Evolutionary conservation across 352 stramenopile genomes (phyloP), one percentile per base, ranked within the genome.

Genomic region (Phytopythium ostracodes): DNA sequence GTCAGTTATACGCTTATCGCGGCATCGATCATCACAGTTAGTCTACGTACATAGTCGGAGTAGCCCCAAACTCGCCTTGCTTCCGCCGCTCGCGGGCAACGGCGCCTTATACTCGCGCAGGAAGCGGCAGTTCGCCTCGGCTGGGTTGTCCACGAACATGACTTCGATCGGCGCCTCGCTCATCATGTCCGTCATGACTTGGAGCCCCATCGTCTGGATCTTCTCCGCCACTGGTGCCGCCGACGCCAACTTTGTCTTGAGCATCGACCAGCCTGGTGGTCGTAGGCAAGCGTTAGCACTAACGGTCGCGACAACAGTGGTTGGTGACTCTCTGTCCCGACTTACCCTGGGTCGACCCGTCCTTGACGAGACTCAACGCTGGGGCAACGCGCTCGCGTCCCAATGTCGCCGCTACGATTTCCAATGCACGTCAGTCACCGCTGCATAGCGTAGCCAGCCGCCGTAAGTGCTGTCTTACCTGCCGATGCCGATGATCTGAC

Each of bases 231-330:
- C 83, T 14, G 82, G 82, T 27, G 80, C 81, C 4, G 83, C 82
- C 1, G 81, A 77, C 10, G 84, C 80, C 42, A 93, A 47, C 56
- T 87, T 91, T 20, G 73, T 91, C 72, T 91, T 91, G 38, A 93
- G 51, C 44, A 91, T 87, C 31, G 80, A 91, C 81, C 82, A 93
- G 4, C 84, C 71, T 73, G 40, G 15, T 5, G 12, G 60, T 24
- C 17, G 9, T 52, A n/a, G n/a, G n/a, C n/a, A n/a, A n/a, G n/a
- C n/a, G n/a, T n/a, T n/a, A n/a, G n/a, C n/a, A n/a, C n/a, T n/a
- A n/a, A n/a, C n/a, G n/a, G n/a, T n/a, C n/a, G n/a, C n/a, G n/a
- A n/a, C n/a, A n/a, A n/a, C n/a, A n/a, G n/a, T n/a, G n/a, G n/a
- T n/a, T n/a, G n/a, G n/a, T n/a, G n/a, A 35, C 10, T 15, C 10